These are phyloP conservation scores for Clausena lansium DNA, from an alignment of 345 rosid species.

Conservation along the genomic window DNA sequence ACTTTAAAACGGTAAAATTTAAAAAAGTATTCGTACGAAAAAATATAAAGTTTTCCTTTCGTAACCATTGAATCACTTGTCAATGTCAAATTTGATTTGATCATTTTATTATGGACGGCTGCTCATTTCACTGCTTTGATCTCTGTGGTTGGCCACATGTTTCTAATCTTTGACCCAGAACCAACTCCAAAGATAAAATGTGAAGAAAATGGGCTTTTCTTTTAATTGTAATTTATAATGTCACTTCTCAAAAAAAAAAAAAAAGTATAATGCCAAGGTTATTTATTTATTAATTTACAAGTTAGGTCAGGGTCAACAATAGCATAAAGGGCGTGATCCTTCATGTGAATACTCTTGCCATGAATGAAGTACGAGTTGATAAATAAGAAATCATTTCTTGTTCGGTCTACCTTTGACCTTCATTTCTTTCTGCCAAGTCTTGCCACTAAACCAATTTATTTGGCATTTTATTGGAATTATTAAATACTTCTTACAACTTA, in stretches of 20 bases:
- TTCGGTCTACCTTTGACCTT: background rate
- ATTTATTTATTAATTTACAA: too few relatives aligned
- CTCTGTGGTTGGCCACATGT: background rate
- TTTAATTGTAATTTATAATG: too few relatives aligned
- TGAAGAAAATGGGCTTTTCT: background rate
- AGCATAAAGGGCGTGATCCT: background rate
- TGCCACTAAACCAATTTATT: too few relatives aligned
- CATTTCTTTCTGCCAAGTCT: background rate
- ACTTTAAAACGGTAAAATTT: too few relatives aligned
- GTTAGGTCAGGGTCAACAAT: background rate
- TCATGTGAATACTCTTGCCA: background rate
- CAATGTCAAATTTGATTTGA: background rate
- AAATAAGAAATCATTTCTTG: background rate
- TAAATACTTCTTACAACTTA: background rate
- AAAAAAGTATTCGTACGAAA: too few relatives aligned
- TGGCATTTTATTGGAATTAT: background rate
- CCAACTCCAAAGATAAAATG: background rate
- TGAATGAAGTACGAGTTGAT: background rate
- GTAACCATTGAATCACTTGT: background rate
- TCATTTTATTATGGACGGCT: background rate
- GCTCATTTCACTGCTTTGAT: background rate
- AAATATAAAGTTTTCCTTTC: too few relatives aligned
- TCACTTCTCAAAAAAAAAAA: too few relatives aligned
- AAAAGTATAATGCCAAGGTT: too few relatives aligned
- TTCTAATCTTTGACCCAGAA: background rate